Base-by-base conservation (phyloP, 176 grass and related monocot species). In the Triticum turgidum region DNA sequence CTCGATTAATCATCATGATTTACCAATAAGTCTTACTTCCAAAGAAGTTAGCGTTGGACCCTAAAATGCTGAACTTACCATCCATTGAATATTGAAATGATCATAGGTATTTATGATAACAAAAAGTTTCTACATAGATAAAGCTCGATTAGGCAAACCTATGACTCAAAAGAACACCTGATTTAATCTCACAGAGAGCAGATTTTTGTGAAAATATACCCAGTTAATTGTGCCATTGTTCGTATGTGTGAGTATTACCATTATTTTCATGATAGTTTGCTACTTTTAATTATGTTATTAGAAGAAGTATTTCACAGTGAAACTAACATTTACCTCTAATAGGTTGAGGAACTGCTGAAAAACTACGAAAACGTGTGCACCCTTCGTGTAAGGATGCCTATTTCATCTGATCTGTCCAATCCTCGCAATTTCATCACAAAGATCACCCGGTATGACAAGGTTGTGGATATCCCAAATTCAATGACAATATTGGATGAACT, bases 401-500 rank as follows among this genome's bases (percentile, higher is more conserved):
- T 97, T 73, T 94, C 94, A 84, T 97, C 94, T 2, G 94, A 97
- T 51, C 84, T 97, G 20, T 73, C 85, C 39, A 97, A 94, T 58
- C 92, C 90, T 52, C 90, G 92, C 80, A 97, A 97, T 61, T 97
- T 94, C 80, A 92, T 94, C 45, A 94, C 94, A 69, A 97, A 97
- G 85, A 97, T 97, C 51, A 52, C 84, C 80, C 80, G 86, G 9
- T 97, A 97, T 17, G 94, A 94, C 0, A 97, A 94, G 82, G 92
- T 97, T 41, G 94, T 94, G 56, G 68, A 92, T 77, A 94, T 97
- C 18, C 92, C 94, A 3, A 97, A 97, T 39, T 97, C 94, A 34
- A 97, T 94, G 92, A 92, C 92, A 69, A 91, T 94, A 78, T 67
- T 97, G 83, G 90, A 97, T 76, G 94, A 97, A 59, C 94, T 97